Evolutionary conservation across 371 early-diverging fungal species (phyloP).

Genomic region (Mucor piriformis): DNA sequence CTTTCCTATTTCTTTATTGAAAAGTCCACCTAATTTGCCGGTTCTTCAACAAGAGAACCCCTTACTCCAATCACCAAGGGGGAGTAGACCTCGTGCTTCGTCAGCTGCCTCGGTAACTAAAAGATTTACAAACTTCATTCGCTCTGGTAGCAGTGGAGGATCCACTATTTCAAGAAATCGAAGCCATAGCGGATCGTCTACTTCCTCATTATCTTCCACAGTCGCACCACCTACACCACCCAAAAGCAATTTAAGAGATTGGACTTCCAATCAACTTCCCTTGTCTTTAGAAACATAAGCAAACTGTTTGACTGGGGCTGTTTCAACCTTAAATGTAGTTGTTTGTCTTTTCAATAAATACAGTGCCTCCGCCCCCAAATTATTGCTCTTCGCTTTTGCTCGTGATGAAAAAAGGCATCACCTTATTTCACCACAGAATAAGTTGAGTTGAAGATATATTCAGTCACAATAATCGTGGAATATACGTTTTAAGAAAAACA

Average conservation of each 20-base stretch:
- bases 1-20: slow-evolving; percentile 24
- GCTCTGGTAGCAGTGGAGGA: slow-evolving; percentile 12
- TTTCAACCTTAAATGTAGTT: no score
- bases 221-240: background rate
- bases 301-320: no score
- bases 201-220: background rate
- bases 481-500: no score
- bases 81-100: slow-evolving; percentile 24
- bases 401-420: no score
- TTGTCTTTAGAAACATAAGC: no score
- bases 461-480: no score
- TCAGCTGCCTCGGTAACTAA: slow-evolving; percentile 29
- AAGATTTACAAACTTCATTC: slow-evolving; percentile 27
- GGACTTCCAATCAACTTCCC: background rate
- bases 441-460: no score
- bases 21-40: slow-evolving; percentile 24
- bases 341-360: no score
- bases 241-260: background rate
- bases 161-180: slow-evolving; percentile 2
- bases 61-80: background rate
- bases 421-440: no score
- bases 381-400: no score
- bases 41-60: slow-evolving; percentile 7
- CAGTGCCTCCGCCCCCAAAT: no score
- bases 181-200: slow-evolving; percentile 17